Evolutionary conservation across 2,329 filamentous ascomycete species (phyloP).

Genomic region (Cercospora nicotianae): DNA sequence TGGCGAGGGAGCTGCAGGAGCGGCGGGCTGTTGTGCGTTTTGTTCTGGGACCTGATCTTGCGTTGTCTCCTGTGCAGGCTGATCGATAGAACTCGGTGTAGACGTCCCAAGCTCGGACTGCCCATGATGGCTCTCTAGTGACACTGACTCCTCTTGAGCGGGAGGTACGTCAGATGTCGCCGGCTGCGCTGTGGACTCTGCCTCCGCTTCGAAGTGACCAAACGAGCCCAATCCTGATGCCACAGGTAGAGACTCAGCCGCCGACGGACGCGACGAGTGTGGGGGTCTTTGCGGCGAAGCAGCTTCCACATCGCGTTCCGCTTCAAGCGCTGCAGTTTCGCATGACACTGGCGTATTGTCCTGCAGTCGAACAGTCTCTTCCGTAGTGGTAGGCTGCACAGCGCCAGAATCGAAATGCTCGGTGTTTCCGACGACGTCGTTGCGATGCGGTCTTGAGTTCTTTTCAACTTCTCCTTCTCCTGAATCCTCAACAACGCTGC

Average conservation of each 20-base stretch:
- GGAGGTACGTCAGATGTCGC: neutral
- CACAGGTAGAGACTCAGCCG: neutral
- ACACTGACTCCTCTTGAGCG: neutral
- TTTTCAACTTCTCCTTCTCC: neutral
- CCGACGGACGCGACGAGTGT: neutral
- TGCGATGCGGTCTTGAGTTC: neutral
- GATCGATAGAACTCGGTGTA: neutral
- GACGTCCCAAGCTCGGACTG: neutral
- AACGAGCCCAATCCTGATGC: slow-evolving; percentile 4
- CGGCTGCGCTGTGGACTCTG: neutral
- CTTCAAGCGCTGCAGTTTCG: neutral
- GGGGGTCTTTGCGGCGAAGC: neutral
- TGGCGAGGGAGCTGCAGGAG: neutral
- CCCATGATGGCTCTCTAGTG: neutral
- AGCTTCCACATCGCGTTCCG: neutral
- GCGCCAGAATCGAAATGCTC: neutral
- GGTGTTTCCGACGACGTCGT: neutral
- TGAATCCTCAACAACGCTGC: neutral
- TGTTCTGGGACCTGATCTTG: neutral
- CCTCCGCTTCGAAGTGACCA: slow-evolving; percentile 1
- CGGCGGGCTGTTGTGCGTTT: neutral
- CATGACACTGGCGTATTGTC: neutral
- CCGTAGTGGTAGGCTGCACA: neutral
- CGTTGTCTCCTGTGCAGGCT: neutral
- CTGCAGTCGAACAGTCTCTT: neutral